Evolutionary conservation across 2,329 filamentous ascomycete species (phyloP).

Genomic region (Albifimbria verrucaria): DNA sequence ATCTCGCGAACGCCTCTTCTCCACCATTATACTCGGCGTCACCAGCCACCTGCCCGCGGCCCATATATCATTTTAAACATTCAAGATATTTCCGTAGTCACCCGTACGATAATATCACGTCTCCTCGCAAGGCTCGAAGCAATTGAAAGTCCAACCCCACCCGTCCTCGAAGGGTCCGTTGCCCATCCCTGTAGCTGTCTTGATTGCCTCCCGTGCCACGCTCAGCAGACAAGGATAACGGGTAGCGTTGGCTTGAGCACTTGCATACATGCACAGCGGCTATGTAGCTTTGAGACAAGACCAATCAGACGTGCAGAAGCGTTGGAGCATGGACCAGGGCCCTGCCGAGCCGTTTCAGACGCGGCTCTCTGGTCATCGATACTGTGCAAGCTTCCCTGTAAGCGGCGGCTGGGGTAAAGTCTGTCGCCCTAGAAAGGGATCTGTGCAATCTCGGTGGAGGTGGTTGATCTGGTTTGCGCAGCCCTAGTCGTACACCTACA

Average conservation of each 20-base stretch:
- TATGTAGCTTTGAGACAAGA: conserved; percentile 34
- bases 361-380: neutral
- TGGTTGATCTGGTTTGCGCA: conserved; percentile 15
- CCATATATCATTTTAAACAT: no score
- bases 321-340: conserved; percentile 21
- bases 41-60: no score
- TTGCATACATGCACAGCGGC: conserved; percentile 40
- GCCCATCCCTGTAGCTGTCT: conserved; percentile 26
- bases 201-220: neutral
- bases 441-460: conserved; percentile 13
- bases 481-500: conserved; percentile 19
- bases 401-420: neutral
- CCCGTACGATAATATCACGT: no score
- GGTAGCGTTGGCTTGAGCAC: conserved; percentile 32
- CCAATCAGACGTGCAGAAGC: conserved; percentile 26
- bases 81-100: no score
- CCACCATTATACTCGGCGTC: no score
- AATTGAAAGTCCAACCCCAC: no score
- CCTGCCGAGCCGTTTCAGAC: conserved; percentile 27
- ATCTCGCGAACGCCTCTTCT: no score
- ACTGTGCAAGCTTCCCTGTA: neutral
- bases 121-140: no score
- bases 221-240: conserved; percentile 16
- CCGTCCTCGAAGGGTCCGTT: neutral
- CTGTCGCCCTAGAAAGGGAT: neutral